Evolutionary conservation across 768 basidiomycete species (phyloP).

Genomic region (Royoungia palumana): DNA sequence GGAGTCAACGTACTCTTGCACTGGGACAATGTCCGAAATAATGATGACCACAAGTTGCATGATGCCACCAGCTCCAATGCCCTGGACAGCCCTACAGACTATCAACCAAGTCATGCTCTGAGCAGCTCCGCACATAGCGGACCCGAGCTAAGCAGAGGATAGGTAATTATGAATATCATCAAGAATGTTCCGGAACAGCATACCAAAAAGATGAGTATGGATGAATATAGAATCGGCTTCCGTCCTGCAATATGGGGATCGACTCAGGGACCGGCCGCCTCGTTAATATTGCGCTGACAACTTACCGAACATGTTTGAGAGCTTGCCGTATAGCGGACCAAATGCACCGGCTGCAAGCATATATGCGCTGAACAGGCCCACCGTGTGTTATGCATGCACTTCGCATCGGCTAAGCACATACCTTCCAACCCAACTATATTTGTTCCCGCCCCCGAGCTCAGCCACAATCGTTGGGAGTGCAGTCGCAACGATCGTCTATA

Average conservation of each 20-base stretch:
- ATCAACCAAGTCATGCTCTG: slow-evolving; percentile 77
- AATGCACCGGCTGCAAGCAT: slow-evolving; percentile 65
- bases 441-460: slow-evolving; percentile 56
- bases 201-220: slow-evolving; percentile 68
- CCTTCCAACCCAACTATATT: slow-evolving; percentile 76
- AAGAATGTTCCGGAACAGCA: slow-evolving; percentile 8
- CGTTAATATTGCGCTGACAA: neutral
- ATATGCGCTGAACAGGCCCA: slow-evolving; percentile 55
- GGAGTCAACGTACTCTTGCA: slow-evolving; percentile 55
- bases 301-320: slow-evolving; percentile 54
- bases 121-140: slow-evolving; percentile 76
- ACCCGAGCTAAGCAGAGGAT: slow-evolving; percentile 53
- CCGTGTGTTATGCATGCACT: no score
- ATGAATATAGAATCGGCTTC: slow-evolving; percentile 67
- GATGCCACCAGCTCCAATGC: slow-evolving; percentile 78
- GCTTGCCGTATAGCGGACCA: slow-evolving; percentile 73
- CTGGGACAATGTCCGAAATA: slow-evolving; percentile 76
- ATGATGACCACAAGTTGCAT: slow-evolving; percentile 73
- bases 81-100: slow-evolving; percentile 72
- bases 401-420: slow-evolving; percentile 13
- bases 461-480: slow-evolving; percentile 72
- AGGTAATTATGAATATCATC: neutral
- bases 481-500: slow-evolving; percentile 66
- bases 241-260: slow-evolving; percentile 38
- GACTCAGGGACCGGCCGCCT: neutral